Base-by-base conservation (phyloP, 441 rosid species). In the Iberis amara region DNA sequence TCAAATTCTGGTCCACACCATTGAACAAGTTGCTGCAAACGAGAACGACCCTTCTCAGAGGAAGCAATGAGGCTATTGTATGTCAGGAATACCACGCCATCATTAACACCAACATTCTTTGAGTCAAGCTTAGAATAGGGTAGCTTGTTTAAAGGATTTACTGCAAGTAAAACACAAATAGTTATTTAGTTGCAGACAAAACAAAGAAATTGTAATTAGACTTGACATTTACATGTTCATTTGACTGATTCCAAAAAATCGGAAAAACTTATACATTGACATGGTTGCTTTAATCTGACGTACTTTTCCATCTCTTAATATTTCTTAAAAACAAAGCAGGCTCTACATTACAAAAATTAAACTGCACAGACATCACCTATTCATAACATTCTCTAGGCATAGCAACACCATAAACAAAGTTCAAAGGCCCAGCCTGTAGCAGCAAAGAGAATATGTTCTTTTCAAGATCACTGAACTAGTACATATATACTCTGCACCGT, bases 41-140 rank as follows among this genome's bases (percentile, higher is more conserved):
- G 99, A 74, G 99, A 88, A 51, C 95, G 89, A 36, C 99, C 99
- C 72, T 81, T 92, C 79, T 92, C 99, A 63, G 99, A 92, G 69
- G 96, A 92, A 47, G 99, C 99, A 76, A 92, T 92, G 43, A 92
- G 96, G 66, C 99, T 92, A 73, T 74, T 92, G 67, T 92, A 92
- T 57, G 99, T 92, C 83, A 82, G 70, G 76, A 92, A 92, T 45
- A 88, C 76, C 43, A 86, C 99, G 65, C 99, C 99, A 44, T 88
- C 92, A 72, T 40, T 84, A 70, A 92, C 65, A 58, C 99, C 96
- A 30, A 85, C 91, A 57, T 87, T 78, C 76, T 79, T 92, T 24
- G 96, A 84, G 69, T 92, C 99, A 70, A 92, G 96, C 82, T 92
- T 92, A 58, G 95, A 82, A 78, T 92, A 92, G 7, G 96, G 88